Conservation (phyloP, 495 filamentous ascomycete genomes). For the Aspergillus bertholletiae region DNA sequence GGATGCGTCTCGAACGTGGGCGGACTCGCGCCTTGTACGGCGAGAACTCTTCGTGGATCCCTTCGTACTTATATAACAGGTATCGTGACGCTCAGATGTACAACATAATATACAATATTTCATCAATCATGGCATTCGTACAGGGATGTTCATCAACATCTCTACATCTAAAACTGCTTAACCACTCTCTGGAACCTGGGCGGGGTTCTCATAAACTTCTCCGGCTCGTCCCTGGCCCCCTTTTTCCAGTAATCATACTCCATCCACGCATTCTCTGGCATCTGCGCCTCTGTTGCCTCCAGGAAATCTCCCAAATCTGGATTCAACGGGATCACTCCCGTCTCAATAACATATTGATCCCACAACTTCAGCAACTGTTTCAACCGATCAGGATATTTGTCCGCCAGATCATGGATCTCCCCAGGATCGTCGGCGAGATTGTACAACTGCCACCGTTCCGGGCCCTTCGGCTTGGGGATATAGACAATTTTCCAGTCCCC, state of each 20-base stretch:
- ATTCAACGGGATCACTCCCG: slow-evolving; percentile 49
- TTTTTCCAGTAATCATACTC: slow-evolving; percentile 68
- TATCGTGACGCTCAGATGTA: background rate
- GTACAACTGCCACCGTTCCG: slow-evolving; percentile 47
- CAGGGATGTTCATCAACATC: background rate
- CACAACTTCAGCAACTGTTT: slow-evolving; percentile 47
- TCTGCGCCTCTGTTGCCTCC: slow-evolving; percentile 61
- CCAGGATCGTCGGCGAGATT: slow-evolving; percentile 40
- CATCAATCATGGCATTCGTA: background rate
- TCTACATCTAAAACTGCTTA: slow-evolving; percentile 33
- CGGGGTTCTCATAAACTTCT: slow-evolving; percentile 50
- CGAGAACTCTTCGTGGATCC: slow-evolving; percentile 36
- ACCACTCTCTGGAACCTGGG: slow-evolving; percentile 50
- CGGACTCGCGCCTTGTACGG: slow-evolving; percentile 35
- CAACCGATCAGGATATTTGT: slow-evolving; percentile 54
- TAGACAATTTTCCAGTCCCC: slow-evolving; percentile 50
- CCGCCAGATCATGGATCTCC: slow-evolving; percentile 57
- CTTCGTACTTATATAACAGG: slow-evolving; percentile 35
- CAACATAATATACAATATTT: background rate
- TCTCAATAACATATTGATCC: slow-evolving; percentile 60
- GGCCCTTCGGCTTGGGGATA: slow-evolving; percentile 47
- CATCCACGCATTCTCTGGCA: slow-evolving; percentile 66
- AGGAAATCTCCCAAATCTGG: slow-evolving; percentile 43
- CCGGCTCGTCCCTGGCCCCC: slow-evolving; percentile 53
- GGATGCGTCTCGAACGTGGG: slow-evolving; percentile 38